These are phyloP conservation scores for Aphanomyces stellatus DNA, from an alignment of 352 stramenopile species.

Conservation along the genomic window DNA sequence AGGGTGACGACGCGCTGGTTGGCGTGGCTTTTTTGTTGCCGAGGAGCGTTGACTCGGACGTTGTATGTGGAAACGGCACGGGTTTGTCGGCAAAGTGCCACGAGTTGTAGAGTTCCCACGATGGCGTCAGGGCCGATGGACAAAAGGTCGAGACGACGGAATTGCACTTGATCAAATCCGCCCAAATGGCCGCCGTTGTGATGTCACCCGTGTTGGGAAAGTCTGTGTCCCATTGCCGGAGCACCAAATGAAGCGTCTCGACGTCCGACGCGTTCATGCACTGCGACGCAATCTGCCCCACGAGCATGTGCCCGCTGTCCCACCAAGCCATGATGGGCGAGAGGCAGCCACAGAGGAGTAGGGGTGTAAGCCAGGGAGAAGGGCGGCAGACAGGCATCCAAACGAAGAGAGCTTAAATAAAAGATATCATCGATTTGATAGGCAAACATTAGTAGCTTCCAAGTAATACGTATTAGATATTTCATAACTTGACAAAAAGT, in stretches of 20 bases:
- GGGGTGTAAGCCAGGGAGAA: no score
- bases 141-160: slow-evolving; percentile 27
- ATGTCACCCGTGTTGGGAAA: slow-evolving; percentile 49
- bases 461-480: no score
- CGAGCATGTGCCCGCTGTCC: slow-evolving; percentile 59
- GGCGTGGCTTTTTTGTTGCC: not conserved
- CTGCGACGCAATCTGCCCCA: slow-evolving; percentile 41
- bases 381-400: no score
- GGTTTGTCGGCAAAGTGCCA: slow-evolving; percentile 68
- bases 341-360: not conserved
- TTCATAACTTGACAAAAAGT: no score
- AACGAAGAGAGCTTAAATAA: no score
- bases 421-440: no score
- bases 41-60: no score
- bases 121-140: slow-evolving; percentile 29
- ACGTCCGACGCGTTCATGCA: slow-evolving; percentile 36
- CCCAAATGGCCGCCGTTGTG: slow-evolving; percentile 37
- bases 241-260: slow-evolving; percentile 35
- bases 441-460: no score
- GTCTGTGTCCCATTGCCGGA: slow-evolving; percentile 37
- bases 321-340: slow-evolving; percentile 28
- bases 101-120: slow-evolving; percentile 37
- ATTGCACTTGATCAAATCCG: slow-evolving; percentile 51
- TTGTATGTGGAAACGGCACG: slow-evolving; percentile 17
- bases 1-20: slow-evolving; percentile 29